Conservation (phyloP, 1,284 basidiomycete genomes). For the Cerioporus squamosus region DNA sequence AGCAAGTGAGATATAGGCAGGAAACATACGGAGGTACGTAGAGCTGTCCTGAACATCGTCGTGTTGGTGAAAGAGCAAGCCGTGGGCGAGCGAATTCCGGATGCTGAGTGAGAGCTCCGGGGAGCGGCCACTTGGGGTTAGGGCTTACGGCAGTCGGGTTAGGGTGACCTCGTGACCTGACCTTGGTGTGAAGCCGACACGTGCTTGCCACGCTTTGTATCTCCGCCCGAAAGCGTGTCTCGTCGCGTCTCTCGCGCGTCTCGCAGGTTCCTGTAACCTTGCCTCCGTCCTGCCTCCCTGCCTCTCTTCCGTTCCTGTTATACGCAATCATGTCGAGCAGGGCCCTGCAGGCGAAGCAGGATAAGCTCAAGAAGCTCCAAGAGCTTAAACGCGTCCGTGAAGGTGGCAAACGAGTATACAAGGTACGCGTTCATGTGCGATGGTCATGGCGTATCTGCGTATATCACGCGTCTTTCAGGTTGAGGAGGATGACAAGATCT, state of each 20-base stretch:
- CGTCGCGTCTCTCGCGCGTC: constrained; percentile 25
- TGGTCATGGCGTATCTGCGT: not conserved
- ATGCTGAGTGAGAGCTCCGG: constrained; percentile 23
- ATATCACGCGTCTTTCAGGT: constrained; percentile 6
- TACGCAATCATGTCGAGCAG: constrained; percentile 5
- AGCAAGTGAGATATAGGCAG: not conserved
- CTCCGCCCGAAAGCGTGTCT: constrained; percentile 39
- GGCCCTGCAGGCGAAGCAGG: constrained; percentile 31
- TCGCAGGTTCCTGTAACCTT: too few relatives aligned
- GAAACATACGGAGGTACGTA: constrained; percentile 48
- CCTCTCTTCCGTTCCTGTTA: not conserved
- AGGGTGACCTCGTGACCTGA: too few relatives aligned
- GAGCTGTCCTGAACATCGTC: constrained; percentile 48
- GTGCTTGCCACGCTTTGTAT: constrained; percentile 43
- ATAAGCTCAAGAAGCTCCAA: constrained; percentile 38
- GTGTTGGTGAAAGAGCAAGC: constrained; percentile 18
- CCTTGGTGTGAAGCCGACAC: constrained; percentile 5
- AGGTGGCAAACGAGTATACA: constrained; percentile 40
- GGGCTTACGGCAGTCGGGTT: constrained; percentile 11
- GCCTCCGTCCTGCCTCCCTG: not conserved
- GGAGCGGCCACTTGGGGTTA: constrained; percentile 15
- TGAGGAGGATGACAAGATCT: constrained; percentile 77
- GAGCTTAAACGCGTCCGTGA: constrained; percentile 41
- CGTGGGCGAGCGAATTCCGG: not conserved
- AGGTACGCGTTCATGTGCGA: constrained; percentile 32